phyloP scores from a whole-genome alignment of 306 rosid species.

The Prunus mongolica region DNA sequence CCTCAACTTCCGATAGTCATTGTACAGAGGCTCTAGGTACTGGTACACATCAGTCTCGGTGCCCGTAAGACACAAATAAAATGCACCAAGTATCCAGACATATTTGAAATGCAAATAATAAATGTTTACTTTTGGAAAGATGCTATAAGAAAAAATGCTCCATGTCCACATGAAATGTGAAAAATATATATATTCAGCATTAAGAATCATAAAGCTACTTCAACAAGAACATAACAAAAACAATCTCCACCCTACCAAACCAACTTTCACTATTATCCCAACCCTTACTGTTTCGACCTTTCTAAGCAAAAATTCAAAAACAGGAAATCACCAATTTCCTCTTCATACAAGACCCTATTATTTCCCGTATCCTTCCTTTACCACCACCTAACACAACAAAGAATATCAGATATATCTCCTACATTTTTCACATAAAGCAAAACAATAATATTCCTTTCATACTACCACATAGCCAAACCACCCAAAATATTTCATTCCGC shows the following conservation, averaged over 20 bases:
- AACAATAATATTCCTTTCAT: neutral
- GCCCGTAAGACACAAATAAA: slow-evolving; percentile 88
- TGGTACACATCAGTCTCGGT: slow-evolving; percentile 79
- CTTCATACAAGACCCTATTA: neutral
- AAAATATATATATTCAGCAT: neutral
- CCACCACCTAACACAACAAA: neutral
- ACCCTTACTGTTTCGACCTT: neutral
- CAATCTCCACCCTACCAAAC: neutral
- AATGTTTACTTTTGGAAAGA: neutral
- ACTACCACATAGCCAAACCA: neutral
- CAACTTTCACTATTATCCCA: neutral
- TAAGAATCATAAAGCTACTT: neutral
- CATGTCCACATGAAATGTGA: neutral
- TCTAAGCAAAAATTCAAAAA: neutral
- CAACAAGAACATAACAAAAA: neutral
- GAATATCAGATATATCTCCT: neutral
- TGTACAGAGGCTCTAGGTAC: slow-evolving; percentile 85
- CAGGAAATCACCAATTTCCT: neutral
- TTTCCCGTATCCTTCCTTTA: neutral
- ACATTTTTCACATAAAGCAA: neutral
- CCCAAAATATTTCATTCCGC: neutral
- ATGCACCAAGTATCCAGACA: slow-evolving; percentile 88
- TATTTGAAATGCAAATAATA: slow-evolving; percentile 41
- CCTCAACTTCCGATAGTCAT: slow-evolving; percentile 79
- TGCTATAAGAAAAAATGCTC: neutral